Conservation (phyloP, 140 eudicot genomes). For the Ambrosia hybrid region DNA sequence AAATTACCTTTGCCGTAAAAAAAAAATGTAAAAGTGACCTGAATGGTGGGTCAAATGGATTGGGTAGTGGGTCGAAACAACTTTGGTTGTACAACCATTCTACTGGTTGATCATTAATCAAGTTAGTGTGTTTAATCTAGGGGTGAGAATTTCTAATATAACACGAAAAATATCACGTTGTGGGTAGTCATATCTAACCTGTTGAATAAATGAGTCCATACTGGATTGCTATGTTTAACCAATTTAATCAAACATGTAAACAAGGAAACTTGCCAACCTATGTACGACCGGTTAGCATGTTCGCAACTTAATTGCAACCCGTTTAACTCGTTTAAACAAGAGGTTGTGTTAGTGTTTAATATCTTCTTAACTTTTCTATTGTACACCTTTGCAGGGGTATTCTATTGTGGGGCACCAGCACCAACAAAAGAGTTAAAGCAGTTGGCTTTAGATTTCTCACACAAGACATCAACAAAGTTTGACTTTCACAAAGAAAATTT, state of each 20-base stretch:
- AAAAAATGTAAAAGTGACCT: neutral
- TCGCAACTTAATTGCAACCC: too few species aligned
- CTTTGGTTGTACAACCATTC: neutral
- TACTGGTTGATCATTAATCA: constrained; percentile 9
- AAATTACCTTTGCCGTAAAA: too few species aligned
- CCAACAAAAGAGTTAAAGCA: constrained; percentile 57
- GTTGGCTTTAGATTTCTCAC: constrained; percentile 73
- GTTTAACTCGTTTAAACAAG: neutral
- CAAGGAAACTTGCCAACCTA: neutral
- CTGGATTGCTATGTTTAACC: neutral
- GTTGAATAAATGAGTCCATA: neutral
- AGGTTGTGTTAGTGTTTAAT: too few species aligned
- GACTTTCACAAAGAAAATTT: constrained; percentile 86
- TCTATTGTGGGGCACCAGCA: constrained; percentile 88
- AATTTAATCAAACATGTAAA: neutral
- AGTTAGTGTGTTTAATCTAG: neutral
- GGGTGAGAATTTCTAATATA: neutral
- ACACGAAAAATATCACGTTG: neutral
- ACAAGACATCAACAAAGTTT: constrained; percentile 71
- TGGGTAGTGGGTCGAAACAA: neutral
- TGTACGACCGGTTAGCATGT: too few species aligned
- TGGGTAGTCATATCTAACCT: neutral
- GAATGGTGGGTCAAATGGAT: neutral
- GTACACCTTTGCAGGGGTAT: constrained; percentile 67
- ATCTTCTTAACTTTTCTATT: neutral